These are phyloP conservation scores for Fraxinus americana DNA, from an alignment of 257 asterid genomes.

Conservation along the genomic window DNA sequence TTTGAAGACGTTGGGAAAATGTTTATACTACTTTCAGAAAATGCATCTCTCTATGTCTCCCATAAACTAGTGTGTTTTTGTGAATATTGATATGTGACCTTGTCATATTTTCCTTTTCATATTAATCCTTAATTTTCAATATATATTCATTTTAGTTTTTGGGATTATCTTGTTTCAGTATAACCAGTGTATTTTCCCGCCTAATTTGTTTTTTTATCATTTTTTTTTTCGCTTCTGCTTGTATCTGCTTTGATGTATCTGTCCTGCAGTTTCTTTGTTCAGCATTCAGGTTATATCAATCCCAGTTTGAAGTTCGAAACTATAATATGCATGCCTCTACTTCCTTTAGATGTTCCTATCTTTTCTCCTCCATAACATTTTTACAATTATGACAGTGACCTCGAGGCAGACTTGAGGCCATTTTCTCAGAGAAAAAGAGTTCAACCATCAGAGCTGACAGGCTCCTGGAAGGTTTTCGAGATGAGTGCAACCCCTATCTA, in stretches of 20 bases:
- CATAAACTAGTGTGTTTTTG: not conserved
- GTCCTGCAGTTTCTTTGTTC: no score
- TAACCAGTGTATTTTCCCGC: not conserved
- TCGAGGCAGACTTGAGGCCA: slow-evolving; percentile 71
- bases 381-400: slow-evolving; percentile 47
- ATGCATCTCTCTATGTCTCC: not conserved
- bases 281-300: no score
- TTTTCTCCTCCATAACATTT: not conserved
- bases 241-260: no score
- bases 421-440: slow-evolving; percentile 90
- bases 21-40: not conserved
- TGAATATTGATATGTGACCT: not conserved
- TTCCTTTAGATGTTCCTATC: not conserved
- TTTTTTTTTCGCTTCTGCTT: no score
- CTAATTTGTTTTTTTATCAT: not conserved
- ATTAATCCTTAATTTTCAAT: not conserved
- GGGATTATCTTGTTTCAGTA: no score
- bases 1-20: not conserved
- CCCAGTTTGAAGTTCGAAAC: no score
- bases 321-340: not conserved
- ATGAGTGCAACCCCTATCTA: slow-evolving; percentile 87
- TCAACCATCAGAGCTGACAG: slow-evolving; percentile 83
- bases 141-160: no score
- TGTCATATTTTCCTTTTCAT: not conserved
- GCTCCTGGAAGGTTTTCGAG: slow-evolving; percentile 98